Conservation (phyloP, 2,329 filamentous ascomycete genomes). For the Geosmithia flava region DNA sequence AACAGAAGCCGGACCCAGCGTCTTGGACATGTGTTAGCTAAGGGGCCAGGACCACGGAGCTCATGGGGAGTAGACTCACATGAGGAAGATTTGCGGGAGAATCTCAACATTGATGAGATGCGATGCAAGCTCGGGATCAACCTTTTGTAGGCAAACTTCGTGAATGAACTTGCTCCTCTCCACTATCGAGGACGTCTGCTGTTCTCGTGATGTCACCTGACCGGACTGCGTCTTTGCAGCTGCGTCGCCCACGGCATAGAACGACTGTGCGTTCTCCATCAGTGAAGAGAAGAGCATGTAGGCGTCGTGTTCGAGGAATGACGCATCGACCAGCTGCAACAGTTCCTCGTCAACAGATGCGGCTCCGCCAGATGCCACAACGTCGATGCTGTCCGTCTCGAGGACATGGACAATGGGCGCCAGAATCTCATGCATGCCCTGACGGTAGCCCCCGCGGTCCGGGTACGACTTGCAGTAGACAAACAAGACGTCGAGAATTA, state of each 20-base stretch:
- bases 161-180: conserved; percentile 80
- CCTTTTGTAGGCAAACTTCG: conserved; percentile 61
- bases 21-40: conserved; percentile 33
- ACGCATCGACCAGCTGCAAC: conserved; percentile 55
- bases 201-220: conserved; percentile 9
- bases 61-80: conserved; percentile 39
- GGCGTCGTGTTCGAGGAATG: conserved; percentile 78
- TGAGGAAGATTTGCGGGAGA: conserved; percentile 91
- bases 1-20: conserved; percentile 93
- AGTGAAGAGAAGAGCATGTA: conserved; percentile 75
- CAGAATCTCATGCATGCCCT: conserved; percentile 95
- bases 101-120: conserved; percentile 79
- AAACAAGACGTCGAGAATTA: conserved; percentile 82
- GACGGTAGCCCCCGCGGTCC: conserved; percentile 77
- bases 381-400: conserved; percentile 65
- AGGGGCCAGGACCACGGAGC: neutral
- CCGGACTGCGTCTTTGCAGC: neutral
- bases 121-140: conserved; percentile 71
- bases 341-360: conserved; percentile 42
- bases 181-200: conserved; percentile 52
- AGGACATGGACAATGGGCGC: conserved; percentile 82
- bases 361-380: conserved; percentile 17
- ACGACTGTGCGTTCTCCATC: conserved; percentile 78
- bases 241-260: conserved; percentile 48
- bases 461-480: conserved; percentile 91